These are phyloP conservation scores for Clavariopsis aquatica DNA, from an alignment of 495 filamentous ascomycete species.

Conservation along the genomic window DNA sequence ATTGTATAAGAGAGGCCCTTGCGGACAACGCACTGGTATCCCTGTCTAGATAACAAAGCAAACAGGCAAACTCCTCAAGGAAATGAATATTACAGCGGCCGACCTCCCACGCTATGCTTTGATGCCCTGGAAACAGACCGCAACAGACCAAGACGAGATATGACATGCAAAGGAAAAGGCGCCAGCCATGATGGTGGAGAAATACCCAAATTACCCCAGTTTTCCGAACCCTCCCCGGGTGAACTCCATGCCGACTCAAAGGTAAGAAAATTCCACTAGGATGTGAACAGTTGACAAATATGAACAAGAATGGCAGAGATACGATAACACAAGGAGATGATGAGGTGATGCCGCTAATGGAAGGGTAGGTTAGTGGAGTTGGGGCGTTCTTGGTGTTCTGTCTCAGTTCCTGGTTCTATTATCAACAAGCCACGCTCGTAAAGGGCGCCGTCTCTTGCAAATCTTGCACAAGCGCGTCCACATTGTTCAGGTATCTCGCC, in stretches of 20 bases:
- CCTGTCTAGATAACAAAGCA: neutral
- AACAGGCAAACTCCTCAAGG: slow-evolving; percentile 7
- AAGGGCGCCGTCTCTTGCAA: slow-evolving; percentile 77
- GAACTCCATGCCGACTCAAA: slow-evolving; percentile 12
- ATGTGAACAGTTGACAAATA: neutral
- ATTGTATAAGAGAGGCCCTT: slow-evolving; percentile 1
- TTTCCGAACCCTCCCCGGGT: slow-evolving; percentile 11
- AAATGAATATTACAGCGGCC: slow-evolving; percentile 15
- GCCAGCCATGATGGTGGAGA: slow-evolving; percentile 16
- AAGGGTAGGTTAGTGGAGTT: too few relatives aligned
- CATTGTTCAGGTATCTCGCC: slow-evolving; percentile 79
- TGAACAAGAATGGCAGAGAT: neutral
- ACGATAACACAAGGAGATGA: neutral
- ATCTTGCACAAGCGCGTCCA: slow-evolving; percentile 89
- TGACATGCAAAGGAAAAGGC: slow-evolving; percentile 15
- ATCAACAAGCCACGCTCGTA: slow-evolving; percentile 30
- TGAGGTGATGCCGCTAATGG: neutral
- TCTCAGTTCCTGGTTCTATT: neutral
- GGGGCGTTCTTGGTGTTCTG: neutral
- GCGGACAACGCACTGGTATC: slow-evolving; percentile 11
- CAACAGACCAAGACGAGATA: neutral
- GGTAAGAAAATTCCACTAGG: slow-evolving; percentile 5
- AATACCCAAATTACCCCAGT: slow-evolving; percentile 17
- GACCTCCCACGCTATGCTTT: slow-evolving; percentile 29
- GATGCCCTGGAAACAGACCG: slow-evolving; percentile 10